These are phyloP conservation scores for Xerocomus minutiporus DNA, from an alignment of 1,284 basidiomycete species.

Conservation along the genomic window DNA sequence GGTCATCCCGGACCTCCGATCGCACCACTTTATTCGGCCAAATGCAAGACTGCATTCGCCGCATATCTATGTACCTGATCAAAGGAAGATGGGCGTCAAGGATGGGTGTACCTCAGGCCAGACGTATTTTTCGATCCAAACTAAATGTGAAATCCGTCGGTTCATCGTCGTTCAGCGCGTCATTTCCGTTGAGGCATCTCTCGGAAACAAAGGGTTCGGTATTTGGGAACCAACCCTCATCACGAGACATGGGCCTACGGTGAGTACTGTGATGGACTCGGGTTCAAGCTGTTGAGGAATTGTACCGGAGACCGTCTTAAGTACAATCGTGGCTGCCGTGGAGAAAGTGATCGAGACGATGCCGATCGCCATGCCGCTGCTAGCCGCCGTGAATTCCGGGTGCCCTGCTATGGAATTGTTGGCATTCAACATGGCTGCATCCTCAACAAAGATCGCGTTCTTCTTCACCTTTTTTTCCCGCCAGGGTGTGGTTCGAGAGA, in stretches of 20 bases:
- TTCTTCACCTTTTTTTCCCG: neutral
- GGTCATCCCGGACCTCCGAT: too few species aligned
- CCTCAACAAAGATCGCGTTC: neutral
- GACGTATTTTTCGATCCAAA: too few species aligned
- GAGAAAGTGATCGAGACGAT: neutral
- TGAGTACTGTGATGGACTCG: neutral
- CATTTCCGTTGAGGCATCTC: too few species aligned
- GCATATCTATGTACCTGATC: too few species aligned
- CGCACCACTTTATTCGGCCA: too few species aligned
- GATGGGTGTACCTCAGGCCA: too few species aligned
- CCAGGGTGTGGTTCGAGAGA: neutral
- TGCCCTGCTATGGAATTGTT: neutral
- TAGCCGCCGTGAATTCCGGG: conserved; percentile 15
- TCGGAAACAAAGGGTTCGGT: neutral
- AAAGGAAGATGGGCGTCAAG: too few species aligned
- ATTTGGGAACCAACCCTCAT: neutral
- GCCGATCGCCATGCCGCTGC: neutral
- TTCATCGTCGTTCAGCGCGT: too few species aligned
- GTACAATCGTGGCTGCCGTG: neutral
- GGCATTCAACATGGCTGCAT: conserved; percentile 5
- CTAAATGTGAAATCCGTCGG: too few species aligned
- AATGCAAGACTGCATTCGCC: too few species aligned
- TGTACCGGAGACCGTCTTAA: neutral
- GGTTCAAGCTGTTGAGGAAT: neutral
- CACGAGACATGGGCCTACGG: neutral